Evolutionary conservation across 176 grass and related monocot genomes (phyloP).

Genomic region (Tillandsia leiboldiana): DNA sequence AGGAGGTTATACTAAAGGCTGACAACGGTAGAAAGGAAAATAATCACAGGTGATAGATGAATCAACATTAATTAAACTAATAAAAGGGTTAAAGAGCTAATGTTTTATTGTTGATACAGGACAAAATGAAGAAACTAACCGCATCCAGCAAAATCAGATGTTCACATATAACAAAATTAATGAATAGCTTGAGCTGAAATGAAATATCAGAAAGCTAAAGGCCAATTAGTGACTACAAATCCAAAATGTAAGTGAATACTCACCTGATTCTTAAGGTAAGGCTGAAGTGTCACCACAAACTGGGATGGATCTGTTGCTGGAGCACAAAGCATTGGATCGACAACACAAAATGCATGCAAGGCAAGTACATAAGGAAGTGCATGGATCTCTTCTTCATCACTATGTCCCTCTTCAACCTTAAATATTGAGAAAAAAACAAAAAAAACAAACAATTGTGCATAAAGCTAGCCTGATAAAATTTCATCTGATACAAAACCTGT

Average conservation of each 20-base stretch:
- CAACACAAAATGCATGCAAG: constrained; percentile 94
- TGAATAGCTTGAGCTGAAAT: too few species aligned
- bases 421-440: constrained; percentile 14
- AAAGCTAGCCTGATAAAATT: not conserved
- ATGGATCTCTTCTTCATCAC: constrained; percentile 61
- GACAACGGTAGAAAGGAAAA: not conserved
- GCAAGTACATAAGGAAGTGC: constrained; percentile 89
- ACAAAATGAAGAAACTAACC: not conserved
- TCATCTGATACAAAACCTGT: not conserved
- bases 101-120: not conserved
- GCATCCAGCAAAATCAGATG: not conserved
- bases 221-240: not conserved
- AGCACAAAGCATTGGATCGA: constrained; percentile 83
- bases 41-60: not conserved
- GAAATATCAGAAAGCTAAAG: not conserved
- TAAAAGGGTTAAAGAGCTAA: not conserved
- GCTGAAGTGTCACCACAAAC: constrained; percentile 97
- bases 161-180: too few species aligned
- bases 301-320: constrained; percentile 89
- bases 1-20: not conserved
- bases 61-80: not conserved
- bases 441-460: constrained; percentile 3
- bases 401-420: constrained; percentile 78
- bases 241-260: constrained; percentile 1
- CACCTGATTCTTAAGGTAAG: constrained; percentile 98